Base-by-base conservation (phyloP, 371 early-diverging fungal genomes). In the Actinomortierella ambigua region DNA sequence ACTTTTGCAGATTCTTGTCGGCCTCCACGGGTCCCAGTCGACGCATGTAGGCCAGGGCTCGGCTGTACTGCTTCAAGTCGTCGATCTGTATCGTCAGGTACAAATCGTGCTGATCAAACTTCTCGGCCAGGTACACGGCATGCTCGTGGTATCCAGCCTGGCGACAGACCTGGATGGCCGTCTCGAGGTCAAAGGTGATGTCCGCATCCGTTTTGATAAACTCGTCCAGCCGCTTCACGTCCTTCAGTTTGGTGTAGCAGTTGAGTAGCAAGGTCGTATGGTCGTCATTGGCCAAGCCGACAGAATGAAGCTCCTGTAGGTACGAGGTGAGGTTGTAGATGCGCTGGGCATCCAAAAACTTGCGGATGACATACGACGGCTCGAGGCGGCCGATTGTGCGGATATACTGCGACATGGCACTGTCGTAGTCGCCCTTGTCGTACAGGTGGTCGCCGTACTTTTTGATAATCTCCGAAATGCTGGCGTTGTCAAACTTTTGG, bases 261-360 rank as follows among this genome's bases (percentile, higher is more conserved):
- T 96, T 97, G n/a, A 98, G 81, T 27, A 98, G 77, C 47, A 97
- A 75, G 0, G 97, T 97, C 0, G 97, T 97, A 75, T 97, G 97
- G 69, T 97, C 96, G 14, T 91, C 84, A 56, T 92, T 95, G 1
- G 97, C 97, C 29, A 95, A 79, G 0, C 90, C 86, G 22, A 86
- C 80, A 1, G 90, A 86, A 69, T 97, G 96, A 1, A 97, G 82
- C 57, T 90, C 90, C 79, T 96, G 93, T 20, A 97, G 81, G 66
- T 95, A 97, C 27, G 86, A 85, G 2, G 95, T 92, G 61, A 98
- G 77, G 59, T 93, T 93, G 65, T 90, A 90, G 23, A 97, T 91
- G 18, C 95, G 80, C 77, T 97, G 96, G 0, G 95, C 96, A 69
- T 97, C 97, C 60, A 97, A 76, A 76, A 92, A 97, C 89, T 97